Evolutionary conservation across 2,329 filamentous ascomycete species (phyloP).

Genomic region (Penicillium sp.): DNA sequence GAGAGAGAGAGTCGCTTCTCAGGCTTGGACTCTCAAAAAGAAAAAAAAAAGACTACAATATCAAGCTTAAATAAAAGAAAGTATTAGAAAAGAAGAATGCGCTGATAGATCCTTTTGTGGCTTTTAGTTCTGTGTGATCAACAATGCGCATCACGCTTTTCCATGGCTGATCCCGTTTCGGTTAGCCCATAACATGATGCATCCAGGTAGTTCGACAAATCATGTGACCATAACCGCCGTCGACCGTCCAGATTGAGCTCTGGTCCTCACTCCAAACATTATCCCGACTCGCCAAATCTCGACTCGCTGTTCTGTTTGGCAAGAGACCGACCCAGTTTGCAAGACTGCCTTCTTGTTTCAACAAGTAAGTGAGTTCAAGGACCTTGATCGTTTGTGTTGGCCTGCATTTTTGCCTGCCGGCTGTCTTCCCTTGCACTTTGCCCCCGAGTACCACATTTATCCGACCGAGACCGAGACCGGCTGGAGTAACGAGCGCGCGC

Average conservation of each 20-base stretch:
- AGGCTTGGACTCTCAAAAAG: no score
- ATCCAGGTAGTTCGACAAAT: neutral
- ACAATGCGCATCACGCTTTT: no score
- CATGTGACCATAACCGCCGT: neutral
- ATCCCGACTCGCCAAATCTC: neutral
- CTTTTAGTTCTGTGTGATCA: no score
- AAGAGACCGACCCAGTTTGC: neutral
- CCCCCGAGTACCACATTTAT: constrained; percentile 4
- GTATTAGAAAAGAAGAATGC: no score
- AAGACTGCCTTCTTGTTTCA: neutral
- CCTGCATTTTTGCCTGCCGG: neutral
- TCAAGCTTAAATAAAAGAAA: no score
- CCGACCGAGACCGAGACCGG: constrained; percentile 16
- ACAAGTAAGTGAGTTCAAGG: constrained; percentile 3
- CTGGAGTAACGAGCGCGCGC: constrained; percentile 1
- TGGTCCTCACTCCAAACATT: no score
- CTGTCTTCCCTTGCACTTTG: neutral
- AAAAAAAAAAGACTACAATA: no score
- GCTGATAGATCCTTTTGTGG: no score
- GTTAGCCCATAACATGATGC: no score
- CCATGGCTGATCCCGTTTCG: no score
- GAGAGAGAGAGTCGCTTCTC: no score
- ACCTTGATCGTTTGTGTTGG: neutral
- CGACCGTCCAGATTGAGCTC: neutral
- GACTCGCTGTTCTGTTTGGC: neutral